These are phyloP conservation scores for Kluyveromyces dobzhanskii DNA, from an alignment of 805 yeast genomes.

Conservation along the genomic window DNA sequence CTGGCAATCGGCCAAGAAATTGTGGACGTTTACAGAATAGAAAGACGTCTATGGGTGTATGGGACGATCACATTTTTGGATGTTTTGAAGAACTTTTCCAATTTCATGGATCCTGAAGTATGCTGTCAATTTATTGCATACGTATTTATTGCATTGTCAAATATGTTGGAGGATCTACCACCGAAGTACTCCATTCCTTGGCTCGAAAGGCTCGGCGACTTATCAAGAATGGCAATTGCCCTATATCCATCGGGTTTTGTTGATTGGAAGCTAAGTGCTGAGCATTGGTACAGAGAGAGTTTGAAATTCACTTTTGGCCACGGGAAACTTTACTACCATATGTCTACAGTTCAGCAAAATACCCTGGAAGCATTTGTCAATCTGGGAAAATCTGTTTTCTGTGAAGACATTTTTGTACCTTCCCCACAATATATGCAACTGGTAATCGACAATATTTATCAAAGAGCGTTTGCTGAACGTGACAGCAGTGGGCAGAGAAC, in stretches of 20 bases:
- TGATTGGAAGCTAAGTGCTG: slow-evolving; percentile 80
- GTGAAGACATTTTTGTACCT: slow-evolving; percentile 79
- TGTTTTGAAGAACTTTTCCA: slow-evolving; percentile 65
- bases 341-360: slow-evolving; percentile 74
- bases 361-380: slow-evolving; percentile 68
- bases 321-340: slow-evolving; percentile 80
- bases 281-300: slow-evolving; percentile 73
- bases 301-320: slow-evolving; percentile 71
- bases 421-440: slow-evolving; percentile 68
- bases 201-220: slow-evolving; percentile 80
- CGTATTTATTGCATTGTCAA: slow-evolving; percentile 48
- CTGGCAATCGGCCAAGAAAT: slow-evolving; percentile 52
- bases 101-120: slow-evolving; percentile 70
- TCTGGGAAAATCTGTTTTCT: slow-evolving; percentile 69
- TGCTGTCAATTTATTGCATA: slow-evolving; percentile 67
- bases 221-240: slow-evolving; percentile 83
- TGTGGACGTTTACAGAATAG: slow-evolving; percentile 68
- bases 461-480: slow-evolving; percentile 36
- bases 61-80: slow-evolving; percentile 77
- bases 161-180: slow-evolving; percentile 33
- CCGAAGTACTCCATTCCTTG: slow-evolving; percentile 38
- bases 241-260: slow-evolving; percentile 68
- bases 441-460: slow-evolving; percentile 72
- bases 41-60: slow-evolving; percentile 77
- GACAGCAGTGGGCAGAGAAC: slow-evolving; percentile 24